A percentile compares a stretch with the other conserved stretches of the same genome.
These are phyloP conservation scores for Microbotryum silenes-acaulis DNA, from an alignment of 1,284 basidiomycete species.

Conservation along the genomic window DNA sequence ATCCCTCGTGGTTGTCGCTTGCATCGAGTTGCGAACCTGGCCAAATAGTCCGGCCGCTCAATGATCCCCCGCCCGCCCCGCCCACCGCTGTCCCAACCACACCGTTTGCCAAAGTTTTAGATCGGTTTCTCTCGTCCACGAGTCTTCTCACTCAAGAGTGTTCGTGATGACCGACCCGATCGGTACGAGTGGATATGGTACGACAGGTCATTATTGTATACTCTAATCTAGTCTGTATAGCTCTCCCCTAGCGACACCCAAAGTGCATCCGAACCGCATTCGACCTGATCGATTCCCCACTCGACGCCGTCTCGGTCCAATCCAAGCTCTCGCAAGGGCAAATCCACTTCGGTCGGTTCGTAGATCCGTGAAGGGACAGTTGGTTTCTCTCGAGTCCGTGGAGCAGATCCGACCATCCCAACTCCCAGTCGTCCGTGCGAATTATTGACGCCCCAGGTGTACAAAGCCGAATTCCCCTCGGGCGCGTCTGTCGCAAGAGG, in stretches of 20 bases:
- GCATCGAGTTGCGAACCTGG: neutral
- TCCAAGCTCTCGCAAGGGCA: conserved; percentile 19
- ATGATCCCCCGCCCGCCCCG: neutral
- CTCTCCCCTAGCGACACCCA: conserved; percentile 15
- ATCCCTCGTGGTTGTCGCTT: no score
- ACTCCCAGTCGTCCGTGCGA: conserved; percentile 20
- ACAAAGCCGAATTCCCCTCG: conserved; percentile 8
- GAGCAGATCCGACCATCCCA: conserved; percentile 4
- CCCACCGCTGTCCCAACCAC: no score
- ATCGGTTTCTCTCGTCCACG: neutral
- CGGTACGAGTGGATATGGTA: no score
- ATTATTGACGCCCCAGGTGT: conserved; percentile 26
- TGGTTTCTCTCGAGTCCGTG: neutral
- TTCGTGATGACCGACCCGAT: neutral
- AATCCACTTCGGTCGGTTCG: conserved; percentile 8
- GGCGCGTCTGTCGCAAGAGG: neutral
- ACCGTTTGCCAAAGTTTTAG: neutral
- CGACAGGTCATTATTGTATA: neutral
- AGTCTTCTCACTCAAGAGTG: neutral
- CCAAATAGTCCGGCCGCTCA: neutral
- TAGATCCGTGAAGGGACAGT: conserved; percentile 8
- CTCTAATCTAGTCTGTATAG: neutral
- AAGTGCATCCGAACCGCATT: conserved; percentile 20
- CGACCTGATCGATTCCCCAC: conserved; percentile 22
- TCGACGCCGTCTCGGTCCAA: neutral